Percentiles rank a stretch among this genome's conserved stretches.
Conservation (phyloP, 2,329 filamentous ascomycete species). For the Xylaria sp. region DNA sequence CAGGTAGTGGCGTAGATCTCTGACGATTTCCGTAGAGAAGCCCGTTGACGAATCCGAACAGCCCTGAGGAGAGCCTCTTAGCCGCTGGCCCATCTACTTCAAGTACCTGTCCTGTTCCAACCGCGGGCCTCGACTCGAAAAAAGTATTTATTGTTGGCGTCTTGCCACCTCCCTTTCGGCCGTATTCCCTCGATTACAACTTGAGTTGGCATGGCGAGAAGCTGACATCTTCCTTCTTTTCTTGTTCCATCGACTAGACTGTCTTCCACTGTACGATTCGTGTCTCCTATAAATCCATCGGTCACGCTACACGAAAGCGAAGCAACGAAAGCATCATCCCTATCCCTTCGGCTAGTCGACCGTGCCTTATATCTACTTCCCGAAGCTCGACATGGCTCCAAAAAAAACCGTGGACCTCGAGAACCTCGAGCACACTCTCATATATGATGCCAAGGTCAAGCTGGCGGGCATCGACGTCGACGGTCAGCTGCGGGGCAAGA, state of each 20-base stretch:
- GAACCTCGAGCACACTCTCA: conserved; percentile 62
- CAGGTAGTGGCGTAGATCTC: too few species aligned
- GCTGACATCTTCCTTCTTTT: neutral
- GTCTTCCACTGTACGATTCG: too few species aligned
- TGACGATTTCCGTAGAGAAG: too few species aligned
- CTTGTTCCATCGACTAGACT: neutral
- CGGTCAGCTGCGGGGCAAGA: conserved; percentile 75
- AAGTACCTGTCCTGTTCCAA: too few species aligned
- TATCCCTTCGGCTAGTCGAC: neutral
- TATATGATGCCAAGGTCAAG: conserved; percentile 72
- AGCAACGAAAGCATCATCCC: too few species aligned
- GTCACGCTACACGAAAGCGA: too few species aligned
- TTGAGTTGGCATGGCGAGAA: neutral
- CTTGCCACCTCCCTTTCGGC: neutral
- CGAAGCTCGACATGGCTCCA: conserved; percentile 27
- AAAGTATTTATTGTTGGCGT: neutral
- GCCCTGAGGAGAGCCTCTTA: too few species aligned
- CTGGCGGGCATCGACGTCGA: conserved; percentile 78
- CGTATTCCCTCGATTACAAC: neutral
- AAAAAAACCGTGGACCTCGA: conserved; percentile 54
- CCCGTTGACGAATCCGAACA: too few species aligned
- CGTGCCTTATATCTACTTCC: neutral
- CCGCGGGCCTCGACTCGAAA: too few species aligned
- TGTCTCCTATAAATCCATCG: too few species aligned
- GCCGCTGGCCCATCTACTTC: too few species aligned